A percentile compares a stretch with the other conserved stretches of the same genome.
phyloP scores from a whole-genome alignment of 345 rosid species.

The Diplotaxis tenuifolia region DNA sequence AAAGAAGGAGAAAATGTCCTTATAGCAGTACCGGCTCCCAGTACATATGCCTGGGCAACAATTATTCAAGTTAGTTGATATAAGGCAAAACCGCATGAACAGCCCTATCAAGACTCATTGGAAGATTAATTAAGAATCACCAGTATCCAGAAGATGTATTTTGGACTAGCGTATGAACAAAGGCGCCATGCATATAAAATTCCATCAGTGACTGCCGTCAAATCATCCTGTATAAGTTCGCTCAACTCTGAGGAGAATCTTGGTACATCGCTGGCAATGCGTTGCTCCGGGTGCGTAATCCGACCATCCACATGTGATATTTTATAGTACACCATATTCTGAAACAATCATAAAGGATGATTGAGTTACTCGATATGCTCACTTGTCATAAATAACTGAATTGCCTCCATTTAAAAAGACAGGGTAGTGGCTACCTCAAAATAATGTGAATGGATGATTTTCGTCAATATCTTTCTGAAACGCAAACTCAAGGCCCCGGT shows the following conservation, averaged over 20 bases:
- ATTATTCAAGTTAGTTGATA: slow-evolving; percentile 25
- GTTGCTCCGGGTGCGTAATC: slow-evolving; percentile 87
- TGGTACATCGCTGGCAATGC: slow-evolving; percentile 95
- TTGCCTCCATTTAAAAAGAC: slow-evolving; percentile 11
- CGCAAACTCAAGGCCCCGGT: slow-evolving; percentile 84
- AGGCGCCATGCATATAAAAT: slow-evolving; percentile 92
- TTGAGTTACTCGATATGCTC: not conserved
- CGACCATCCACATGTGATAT: slow-evolving; percentile 95
- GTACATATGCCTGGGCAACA: slow-evolving; percentile 72
- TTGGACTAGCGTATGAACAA: slow-evolving; percentile 96
- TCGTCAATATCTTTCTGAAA: slow-evolving; percentile 90
- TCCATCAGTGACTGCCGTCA: slow-evolving; percentile 84
- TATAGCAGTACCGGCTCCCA: slow-evolving; percentile 84
- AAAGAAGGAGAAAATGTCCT: slow-evolving; percentile 93
- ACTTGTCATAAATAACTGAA: not conserved
- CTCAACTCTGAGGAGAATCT: slow-evolving; percentile 93
- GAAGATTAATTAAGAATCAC: slow-evolving; percentile 42
- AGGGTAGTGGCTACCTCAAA: slow-evolving; percentile 60
- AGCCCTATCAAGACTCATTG: not conserved
- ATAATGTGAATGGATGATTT: slow-evolving; percentile 81
- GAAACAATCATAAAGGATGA: slow-evolving; percentile 35
- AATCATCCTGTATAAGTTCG: slow-evolving; percentile 87
- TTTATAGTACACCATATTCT: slow-evolving; percentile 99
- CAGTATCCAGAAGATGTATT: slow-evolving; percentile 91
- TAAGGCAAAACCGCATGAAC: slow-evolving; percentile 3